These are phyloP conservation scores for Serendipita sp. DNA, from an alignment of 768 basidiomycete species.

Conservation along the genomic window DNA sequence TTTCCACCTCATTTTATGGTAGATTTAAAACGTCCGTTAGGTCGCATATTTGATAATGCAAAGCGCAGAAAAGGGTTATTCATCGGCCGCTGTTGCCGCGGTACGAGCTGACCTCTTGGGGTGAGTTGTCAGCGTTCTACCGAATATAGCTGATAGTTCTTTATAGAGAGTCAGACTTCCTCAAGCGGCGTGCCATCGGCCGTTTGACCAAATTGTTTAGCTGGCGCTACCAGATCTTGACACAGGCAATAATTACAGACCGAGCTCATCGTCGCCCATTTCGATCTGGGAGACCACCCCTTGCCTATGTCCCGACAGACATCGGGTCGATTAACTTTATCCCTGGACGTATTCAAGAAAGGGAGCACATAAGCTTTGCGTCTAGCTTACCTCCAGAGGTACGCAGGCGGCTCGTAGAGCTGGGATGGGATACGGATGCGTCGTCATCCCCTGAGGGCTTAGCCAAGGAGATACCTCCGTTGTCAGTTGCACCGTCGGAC, in stretches of 20 bases:
- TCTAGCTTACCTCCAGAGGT: conserved; percentile 42
- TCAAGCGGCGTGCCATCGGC: conserved; percentile 35
- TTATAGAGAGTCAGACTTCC: conserved; percentile 29
- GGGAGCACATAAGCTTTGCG: conserved; percentile 29
- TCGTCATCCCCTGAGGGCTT: conserved; percentile 35
- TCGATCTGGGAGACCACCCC: conserved; percentile 47
- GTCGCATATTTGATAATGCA: conserved; percentile 54
- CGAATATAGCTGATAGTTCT: not conserved
- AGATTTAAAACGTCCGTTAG: conserved; percentile 12
- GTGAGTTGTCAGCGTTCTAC: conserved; percentile 18
- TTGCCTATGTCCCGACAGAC: conserved; percentile 62
- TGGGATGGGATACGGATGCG: conserved; percentile 58
- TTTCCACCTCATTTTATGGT: not conserved
- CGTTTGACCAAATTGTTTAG: conserved; percentile 41
- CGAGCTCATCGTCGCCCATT: conserved; percentile 47
- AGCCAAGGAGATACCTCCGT: conserved; percentile 43
- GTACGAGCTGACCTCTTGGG: conserved; percentile 41
- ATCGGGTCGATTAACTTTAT: conserved; percentile 49
- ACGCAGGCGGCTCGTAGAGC: conserved; percentile 46
- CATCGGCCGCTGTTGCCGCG: conserved; percentile 26
- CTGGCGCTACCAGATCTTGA: conserved; percentile 53
- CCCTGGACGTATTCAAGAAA: conserved; percentile 34
- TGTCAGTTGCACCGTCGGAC: conserved; percentile 42
- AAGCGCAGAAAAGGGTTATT: conserved; percentile 44
- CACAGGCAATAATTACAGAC: conserved; percentile 44